phyloP scores from a whole-genome alignment of 192 early-diverging fungal species.

The Backusella sp. region DNA sequence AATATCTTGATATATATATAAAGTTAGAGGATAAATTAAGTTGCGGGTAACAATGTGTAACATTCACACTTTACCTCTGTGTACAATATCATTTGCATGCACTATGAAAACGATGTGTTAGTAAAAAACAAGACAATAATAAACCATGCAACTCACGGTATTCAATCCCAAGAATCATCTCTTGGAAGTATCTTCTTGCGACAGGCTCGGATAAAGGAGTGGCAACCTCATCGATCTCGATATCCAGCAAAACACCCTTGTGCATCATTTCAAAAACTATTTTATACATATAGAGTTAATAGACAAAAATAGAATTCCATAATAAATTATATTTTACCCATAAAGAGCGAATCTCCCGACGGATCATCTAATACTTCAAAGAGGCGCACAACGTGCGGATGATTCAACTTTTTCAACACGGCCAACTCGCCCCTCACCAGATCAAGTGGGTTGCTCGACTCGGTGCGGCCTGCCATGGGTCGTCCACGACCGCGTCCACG shows the following conservation, averaged over 20 bases:
- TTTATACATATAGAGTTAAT: background rate
- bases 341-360: constrained; percentile 74
- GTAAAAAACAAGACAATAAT: background rate
- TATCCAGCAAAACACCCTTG: constrained; percentile 77
- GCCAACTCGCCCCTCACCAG: constrained; percentile 89
- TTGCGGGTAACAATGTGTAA: background rate
- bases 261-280: constrained; percentile 90
- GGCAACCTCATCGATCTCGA: constrained; percentile 52
- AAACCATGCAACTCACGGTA: constrained; percentile 64
- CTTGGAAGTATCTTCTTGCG: constrained; percentile 73
- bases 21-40: background rate
- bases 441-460: constrained; percentile 74
- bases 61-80: constrained; percentile 55
- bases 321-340: constrained; percentile 42
- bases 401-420: constrained; percentile 92
- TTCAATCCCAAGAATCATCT: constrained; percentile 93
- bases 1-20: constrained; percentile 51
- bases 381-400: constrained; percentile 82
- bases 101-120: constrained; percentile 44
- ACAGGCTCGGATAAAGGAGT: constrained; percentile 55
- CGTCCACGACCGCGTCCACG: constrained; percentile 55
- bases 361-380: constrained; percentile 95
- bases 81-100: constrained; percentile 91
- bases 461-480: constrained; percentile 44
- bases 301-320: background rate